Conservation (phyloP, 176 grass and related monocot species). For the Zea mays region Zm-B73-REFERENCE-NAM-5.0 NC_050104.1:133155501-133156000, state of each 20-base stretch:
- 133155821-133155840: neutral
- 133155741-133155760: slow-evolving; percentile 27
- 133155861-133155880: slow-evolving; percentile 65
- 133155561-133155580: too few relatives aligned
- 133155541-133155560: too few relatives aligned
- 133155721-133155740: slow-evolving; percentile 78
- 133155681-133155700: slow-evolving; percentile 63
- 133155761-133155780: slow-evolving; percentile 82
- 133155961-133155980: slow-evolving; percentile 44
- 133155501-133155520: too few relatives aligned
- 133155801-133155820: neutral
- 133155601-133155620: slow-evolving; percentile 52
- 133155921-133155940: slow-evolving; percentile 33
- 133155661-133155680: slow-evolving; percentile 70
- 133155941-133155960: slow-evolving; percentile 68
- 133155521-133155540: too few relatives aligned
- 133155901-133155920: slow-evolving; percentile 9
- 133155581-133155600: too few relatives aligned
- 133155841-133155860: slow-evolving; percentile 65
- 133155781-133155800: neutral
- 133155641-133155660: slow-evolving; percentile 70
- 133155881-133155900: slow-evolving; percentile 52
- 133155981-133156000: too few relatives aligned
- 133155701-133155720: slow-evolving; percentile 69
- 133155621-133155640: slow-evolving; percentile 68